Evolutionary conservation across 2,329 filamentous ascomycete genomes (phyloP).

Genomic region (Hyphodiscus sp.): DNA sequence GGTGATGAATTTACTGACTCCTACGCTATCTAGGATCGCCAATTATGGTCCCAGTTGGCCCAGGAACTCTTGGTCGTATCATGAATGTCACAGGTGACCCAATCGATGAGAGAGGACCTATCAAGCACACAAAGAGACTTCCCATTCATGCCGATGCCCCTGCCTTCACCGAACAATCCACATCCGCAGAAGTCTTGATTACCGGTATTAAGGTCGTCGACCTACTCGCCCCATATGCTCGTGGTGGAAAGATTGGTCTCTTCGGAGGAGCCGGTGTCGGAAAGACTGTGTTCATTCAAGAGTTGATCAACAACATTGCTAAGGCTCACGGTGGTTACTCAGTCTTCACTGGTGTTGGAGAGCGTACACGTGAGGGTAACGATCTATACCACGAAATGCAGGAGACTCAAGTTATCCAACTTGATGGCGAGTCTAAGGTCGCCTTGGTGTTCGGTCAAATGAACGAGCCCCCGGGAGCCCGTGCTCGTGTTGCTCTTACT

Average conservation of each 20-base stretch:
- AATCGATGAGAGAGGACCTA: conserved; percentile 97
- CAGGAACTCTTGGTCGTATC: conserved; percentile 93
- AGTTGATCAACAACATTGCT: conserved; percentile 99
- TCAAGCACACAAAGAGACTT: conserved; percentile 82
- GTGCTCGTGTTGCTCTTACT: conserved; percentile 98
- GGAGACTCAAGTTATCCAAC: conserved; percentile 98
- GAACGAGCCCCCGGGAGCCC: conserved; percentile 99
- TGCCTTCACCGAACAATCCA: conserved; percentile 91
- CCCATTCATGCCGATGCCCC: conserved; percentile 96
- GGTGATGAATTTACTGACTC: no score
- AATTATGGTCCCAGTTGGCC: conserved; percentile 94
- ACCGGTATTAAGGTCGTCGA: conserved; percentile 99
- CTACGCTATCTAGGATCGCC: conserved; percentile 49
- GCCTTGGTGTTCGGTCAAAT: conserved; percentile 99
- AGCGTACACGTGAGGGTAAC: conserved; percentile 99
- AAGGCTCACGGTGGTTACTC: conserved; percentile 99
- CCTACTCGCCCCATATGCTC: conserved; percentile 95
- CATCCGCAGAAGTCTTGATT: conserved; percentile 89
- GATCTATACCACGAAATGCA: conserved; percentile 99
- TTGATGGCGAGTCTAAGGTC: conserved; percentile 99
- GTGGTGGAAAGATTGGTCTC: conserved; percentile 99
- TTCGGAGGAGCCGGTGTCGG: conserved; percentile 99
- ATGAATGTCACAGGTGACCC: conserved; percentile 99
- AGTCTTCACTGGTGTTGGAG: conserved; percentile 99
- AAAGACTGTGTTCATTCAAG: conserved; percentile 99